Percentiles rank a stretch among this genome's conserved stretches.
Evolutionary conservation across 208 protist genomes (phyloP).

Genomic region (Crithidia expoeki): DNA sequence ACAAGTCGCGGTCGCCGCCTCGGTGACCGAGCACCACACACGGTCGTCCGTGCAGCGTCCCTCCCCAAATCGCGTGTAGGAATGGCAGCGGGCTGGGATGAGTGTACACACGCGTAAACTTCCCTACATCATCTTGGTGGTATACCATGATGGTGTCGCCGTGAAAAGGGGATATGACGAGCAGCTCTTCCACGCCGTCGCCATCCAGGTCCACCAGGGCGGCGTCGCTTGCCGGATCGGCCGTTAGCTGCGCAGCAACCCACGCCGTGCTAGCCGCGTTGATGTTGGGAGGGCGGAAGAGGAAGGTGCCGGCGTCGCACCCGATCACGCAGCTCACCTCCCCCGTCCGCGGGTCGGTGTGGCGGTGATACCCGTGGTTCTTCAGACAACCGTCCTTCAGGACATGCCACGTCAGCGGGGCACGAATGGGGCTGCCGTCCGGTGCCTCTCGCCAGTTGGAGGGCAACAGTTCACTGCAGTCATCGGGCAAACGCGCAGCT

Average conservation of each 20-base stretch:
- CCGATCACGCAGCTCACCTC: slow-evolving; percentile 13
- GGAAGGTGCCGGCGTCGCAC: slow-evolving; percentile 5
- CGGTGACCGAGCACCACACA: background rate
- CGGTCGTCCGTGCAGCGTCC: background rate
- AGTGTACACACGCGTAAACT: background rate
- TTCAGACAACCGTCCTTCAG: slow-evolving; percentile 1
- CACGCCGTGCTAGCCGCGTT: background rate
- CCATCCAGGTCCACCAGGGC: background rate
- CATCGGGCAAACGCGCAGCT: background rate
- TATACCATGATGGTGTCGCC: background rate
- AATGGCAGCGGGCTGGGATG: background rate
- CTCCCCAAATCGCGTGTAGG: slow-evolving; percentile 5
- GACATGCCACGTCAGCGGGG: background rate
- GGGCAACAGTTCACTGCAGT: background rate
- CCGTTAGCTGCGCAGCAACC: background rate
- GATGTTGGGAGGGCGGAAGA: slow-evolving; percentile 14
- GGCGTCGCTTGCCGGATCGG: background rate
- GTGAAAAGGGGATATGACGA: slow-evolving; percentile 13
- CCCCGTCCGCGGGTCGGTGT: background rate
- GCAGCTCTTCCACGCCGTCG: background rate
- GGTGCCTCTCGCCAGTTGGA: background rate
- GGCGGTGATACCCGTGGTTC: slow-evolving; percentile 2
- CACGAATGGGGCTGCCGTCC: background rate
- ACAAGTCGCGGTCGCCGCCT: background rate
- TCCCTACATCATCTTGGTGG: background rate